Percentiles rank a stretch among this genome's conserved stretches.
phyloP scores from a whole-genome alignment of 1,139 yeast species.

The Candida frijolesensis region DNA sequence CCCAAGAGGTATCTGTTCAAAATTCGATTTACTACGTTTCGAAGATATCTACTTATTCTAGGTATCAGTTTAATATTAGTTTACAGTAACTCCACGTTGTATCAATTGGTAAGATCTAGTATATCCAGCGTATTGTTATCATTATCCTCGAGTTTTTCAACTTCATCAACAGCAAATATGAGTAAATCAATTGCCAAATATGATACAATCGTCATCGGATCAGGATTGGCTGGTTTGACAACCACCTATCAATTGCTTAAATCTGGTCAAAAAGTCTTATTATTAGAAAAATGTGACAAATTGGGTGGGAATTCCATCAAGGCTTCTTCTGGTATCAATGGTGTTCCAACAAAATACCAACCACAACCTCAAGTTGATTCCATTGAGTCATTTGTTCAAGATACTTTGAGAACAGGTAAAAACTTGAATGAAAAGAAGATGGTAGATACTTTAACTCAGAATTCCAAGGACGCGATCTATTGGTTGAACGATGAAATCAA shows the following conservation, averaged over 20 bases:
- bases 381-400: slow-evolving; percentile 25
- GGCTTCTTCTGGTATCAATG: slow-evolving; percentile 46
- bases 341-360: slow-evolving; percentile 36
- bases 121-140: background rate
- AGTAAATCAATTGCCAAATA: slow-evolving; percentile 4
- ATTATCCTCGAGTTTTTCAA: slow-evolving; percentile 1
- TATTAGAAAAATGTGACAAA: slow-evolving; percentile 32
- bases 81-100: slow-evolving; percentile 2
- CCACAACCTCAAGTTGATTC: slow-evolving; percentile 24
- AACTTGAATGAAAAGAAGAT: slow-evolving; percentile 27
- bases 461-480: slow-evolving; percentile 32
- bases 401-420: slow-evolving; percentile 36
- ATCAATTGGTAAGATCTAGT: background rate
- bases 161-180: slow-evolving; percentile 1
- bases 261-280: slow-evolving; percentile 26
- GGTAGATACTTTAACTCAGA: slow-evolving; percentile 27
- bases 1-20: slow-evolving; percentile 4
- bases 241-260: slow-evolving; percentile 29
- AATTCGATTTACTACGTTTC: slow-evolving; percentile 8
- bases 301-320: slow-evolving; percentile 43
- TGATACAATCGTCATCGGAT: slow-evolving; percentile 31
- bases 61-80: slow-evolving; percentile 10
- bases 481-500: slow-evolving; percentile 31
- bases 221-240: slow-evolving; percentile 42
- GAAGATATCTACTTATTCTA: slow-evolving; percentile 9